Evolutionary conservation across 1,284 basidiomycete genomes (phyloP).

Genomic region (Psilocybe mexicana): DNA sequence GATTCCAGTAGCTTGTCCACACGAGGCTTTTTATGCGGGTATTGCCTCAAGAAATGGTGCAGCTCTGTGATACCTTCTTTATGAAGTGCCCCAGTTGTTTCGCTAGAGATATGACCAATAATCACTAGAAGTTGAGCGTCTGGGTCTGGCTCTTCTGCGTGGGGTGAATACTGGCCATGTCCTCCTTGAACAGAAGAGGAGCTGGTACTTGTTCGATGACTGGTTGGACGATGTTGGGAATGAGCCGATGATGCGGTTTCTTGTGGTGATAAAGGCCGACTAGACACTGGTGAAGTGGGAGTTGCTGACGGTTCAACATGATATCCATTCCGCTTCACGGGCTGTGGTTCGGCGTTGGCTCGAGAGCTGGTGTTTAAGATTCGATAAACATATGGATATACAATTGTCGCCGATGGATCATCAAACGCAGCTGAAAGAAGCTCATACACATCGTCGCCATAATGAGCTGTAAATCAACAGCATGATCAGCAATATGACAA

Average conservation of each 20-base stretch:
- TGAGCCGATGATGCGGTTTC: constrained; percentile 54
- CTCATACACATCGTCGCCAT: constrained; percentile 81
- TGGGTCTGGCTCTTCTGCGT: constrained; percentile 74
- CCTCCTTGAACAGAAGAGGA: constrained; percentile 54
- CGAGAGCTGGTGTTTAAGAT: constrained; percentile 73
- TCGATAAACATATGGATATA: constrained; percentile 84
- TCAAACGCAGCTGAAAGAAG: constrained; percentile 76
- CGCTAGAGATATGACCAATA: constrained; percentile 89
- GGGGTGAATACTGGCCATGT: constrained; percentile 42
- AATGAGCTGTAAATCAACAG: constrained; percentile 56
- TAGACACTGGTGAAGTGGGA: constrained; percentile 56
- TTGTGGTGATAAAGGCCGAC: constrained; percentile 64
- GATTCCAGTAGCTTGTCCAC: constrained; percentile 86
- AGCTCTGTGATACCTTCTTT: constrained; percentile 95
- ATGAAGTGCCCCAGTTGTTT: constrained; percentile 79
- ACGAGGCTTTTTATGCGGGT: constrained; percentile 85
- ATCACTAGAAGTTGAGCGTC: constrained; percentile 81
- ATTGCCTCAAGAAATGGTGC: constrained; percentile 90
- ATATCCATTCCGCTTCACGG: constrained; percentile 42
- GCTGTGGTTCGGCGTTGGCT: constrained; percentile 26
- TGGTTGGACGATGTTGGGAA: constrained; percentile 56
- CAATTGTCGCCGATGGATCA: constrained; percentile 80
- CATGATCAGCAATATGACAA: neutral
- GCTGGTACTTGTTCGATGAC: constrained; percentile 66
- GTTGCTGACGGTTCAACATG: constrained; percentile 39